These are phyloP conservation scores for Garcia nutans DNA, from an alignment of 345 rosid genomes.

Conservation along the genomic window DNA sequence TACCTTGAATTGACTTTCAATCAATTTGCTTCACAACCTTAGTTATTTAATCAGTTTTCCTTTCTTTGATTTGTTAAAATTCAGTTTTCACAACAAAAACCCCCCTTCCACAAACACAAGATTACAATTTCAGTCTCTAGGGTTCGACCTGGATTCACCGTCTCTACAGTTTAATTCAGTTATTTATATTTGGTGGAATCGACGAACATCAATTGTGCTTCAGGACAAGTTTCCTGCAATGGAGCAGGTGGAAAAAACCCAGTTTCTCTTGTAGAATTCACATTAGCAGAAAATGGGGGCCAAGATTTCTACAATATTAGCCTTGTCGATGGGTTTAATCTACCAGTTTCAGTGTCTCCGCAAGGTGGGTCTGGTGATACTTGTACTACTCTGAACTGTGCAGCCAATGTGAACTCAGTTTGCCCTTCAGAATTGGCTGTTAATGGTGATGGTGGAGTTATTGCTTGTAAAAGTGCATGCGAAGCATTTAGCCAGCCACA, in stretches of 20 bases:
- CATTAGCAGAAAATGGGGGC: constrained; percentile 6
- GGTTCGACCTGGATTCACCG: too few species aligned
- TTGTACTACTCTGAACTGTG: constrained; percentile 26
- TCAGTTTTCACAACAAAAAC: too few species aligned
- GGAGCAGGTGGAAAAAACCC: constrained; percentile 40
- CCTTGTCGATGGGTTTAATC: constrained; percentile 49
- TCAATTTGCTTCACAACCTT: too few species aligned
- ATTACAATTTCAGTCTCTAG: too few species aligned
- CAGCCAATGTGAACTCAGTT: constrained; percentile 27
- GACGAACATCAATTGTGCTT: too few species aligned
- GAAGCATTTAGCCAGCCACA: constrained; percentile 27
- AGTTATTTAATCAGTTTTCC: too few species aligned
- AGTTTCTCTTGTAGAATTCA: constrained; percentile 32
- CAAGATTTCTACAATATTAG: constrained; percentile 39
- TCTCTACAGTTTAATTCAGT: too few species aligned
- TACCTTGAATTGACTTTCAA: too few species aligned
- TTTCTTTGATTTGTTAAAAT: too few species aligned
- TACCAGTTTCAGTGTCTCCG: constrained; percentile 36
- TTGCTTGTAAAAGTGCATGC: constrained; percentile 48
- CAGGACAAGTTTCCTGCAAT: constrained; percentile 33
- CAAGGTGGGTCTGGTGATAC: constrained; percentile 24
- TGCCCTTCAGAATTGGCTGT: constrained; percentile 31
- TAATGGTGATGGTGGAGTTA: constrained; percentile 23
- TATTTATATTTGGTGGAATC: too few species aligned
- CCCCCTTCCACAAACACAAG: too few species aligned